Conservation (phyloP, 1,284 basidiomycete species). For the Tremellales sp. region DNA sequence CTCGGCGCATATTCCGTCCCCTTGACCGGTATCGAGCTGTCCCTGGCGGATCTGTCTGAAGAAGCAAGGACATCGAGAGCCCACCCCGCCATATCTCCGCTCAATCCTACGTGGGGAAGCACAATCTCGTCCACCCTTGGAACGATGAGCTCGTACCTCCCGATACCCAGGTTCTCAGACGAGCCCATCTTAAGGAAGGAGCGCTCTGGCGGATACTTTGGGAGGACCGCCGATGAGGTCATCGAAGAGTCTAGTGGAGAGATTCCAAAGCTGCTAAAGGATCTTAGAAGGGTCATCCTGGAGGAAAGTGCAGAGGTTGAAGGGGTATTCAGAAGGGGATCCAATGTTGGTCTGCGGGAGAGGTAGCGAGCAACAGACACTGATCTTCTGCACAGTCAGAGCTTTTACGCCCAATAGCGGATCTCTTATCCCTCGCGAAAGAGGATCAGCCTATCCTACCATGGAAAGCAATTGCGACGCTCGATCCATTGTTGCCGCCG, state of each 20-base stretch:
- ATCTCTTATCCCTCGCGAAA: conserved; percentile 27
- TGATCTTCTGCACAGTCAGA: conserved; percentile 12
- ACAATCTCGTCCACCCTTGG: conserved; percentile 4
- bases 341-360: conserved; percentile 26
- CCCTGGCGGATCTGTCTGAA: conserved; percentile 24
- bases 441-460: conserved; percentile 27
- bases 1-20: conserved; percentile 24
- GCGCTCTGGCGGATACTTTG: conserved; percentile 28
- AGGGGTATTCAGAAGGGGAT: conserved; percentile 37
- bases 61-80: conserved; percentile 27
- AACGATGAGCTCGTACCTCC: conserved; percentile 10
- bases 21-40: conserved; percentile 30
- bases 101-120: no score
- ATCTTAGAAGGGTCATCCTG: conserved; percentile 28
- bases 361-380: neutral
- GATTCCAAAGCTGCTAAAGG: conserved; percentile 20
- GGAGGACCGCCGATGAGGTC: conserved; percentile 14
- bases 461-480: conserved; percentile 29
- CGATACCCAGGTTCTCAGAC: conserved; percentile 3
- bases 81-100: conserved; percentile 17
- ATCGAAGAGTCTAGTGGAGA: conserved; percentile 17
- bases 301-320: conserved; percentile 25
- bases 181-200: no score
- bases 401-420: conserved; percentile 14
- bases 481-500: conserved; percentile 36